A percentile compares a stretch with the other conserved stretches of the same genome.
Evolutionary conservation across 176 grass and related monocot species (phyloP).

Genomic region (Aegilops umbellulata): DNA sequence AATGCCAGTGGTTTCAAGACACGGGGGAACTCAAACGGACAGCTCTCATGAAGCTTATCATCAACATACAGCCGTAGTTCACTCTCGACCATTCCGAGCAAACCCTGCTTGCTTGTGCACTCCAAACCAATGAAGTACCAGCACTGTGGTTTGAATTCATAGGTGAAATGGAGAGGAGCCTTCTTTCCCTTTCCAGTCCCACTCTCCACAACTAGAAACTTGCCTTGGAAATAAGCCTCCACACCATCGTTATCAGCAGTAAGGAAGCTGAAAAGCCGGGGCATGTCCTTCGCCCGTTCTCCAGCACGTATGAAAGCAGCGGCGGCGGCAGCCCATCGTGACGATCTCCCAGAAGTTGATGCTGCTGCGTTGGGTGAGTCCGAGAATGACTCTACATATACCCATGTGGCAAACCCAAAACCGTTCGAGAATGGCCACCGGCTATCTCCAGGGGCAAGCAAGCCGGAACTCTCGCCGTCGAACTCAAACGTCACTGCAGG

Average conservation of each 20-base stretch:
- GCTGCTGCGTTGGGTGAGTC: slow-evolving; percentile 61
- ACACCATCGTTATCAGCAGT: slow-evolving; percentile 85
- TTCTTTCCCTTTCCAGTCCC: slow-evolving; percentile 73
- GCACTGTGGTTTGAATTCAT: slow-evolving; percentile 77
- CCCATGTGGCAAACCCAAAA: slow-evolving; percentile 94
- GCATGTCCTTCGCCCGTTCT: slow-evolving; percentile 81
- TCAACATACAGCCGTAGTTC: slow-evolving; percentile 92
- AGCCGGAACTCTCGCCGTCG: slow-evolving; percentile 76
- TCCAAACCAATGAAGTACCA: slow-evolving; percentile 95
- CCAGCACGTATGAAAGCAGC: slow-evolving; percentile 65
- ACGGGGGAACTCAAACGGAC: slow-evolving; percentile 78
- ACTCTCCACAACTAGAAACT: slow-evolving; percentile 90
- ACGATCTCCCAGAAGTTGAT: slow-evolving; percentile 73
- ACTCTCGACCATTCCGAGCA: slow-evolving; percentile 77
- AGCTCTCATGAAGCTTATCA: slow-evolving; percentile 77
- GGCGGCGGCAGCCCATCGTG: slow-evolving; percentile 46
- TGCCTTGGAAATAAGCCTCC: slow-evolving; percentile 92
- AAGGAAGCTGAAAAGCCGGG: slow-evolving; percentile 88
- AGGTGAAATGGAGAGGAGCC: slow-evolving; percentile 77
- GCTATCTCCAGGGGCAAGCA: slow-evolving; percentile 75
- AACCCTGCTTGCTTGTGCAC: slow-evolving; percentile 73
- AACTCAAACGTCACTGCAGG: slow-evolving; percentile 85
- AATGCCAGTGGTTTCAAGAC: slow-evolving; percentile 82
- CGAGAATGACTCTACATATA: slow-evolving; percentile 89
- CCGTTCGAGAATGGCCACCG: slow-evolving; percentile 91